Conservation (phyloP, 1,284 basidiomycete species). For the Porogramme epimiltina region DNA sequence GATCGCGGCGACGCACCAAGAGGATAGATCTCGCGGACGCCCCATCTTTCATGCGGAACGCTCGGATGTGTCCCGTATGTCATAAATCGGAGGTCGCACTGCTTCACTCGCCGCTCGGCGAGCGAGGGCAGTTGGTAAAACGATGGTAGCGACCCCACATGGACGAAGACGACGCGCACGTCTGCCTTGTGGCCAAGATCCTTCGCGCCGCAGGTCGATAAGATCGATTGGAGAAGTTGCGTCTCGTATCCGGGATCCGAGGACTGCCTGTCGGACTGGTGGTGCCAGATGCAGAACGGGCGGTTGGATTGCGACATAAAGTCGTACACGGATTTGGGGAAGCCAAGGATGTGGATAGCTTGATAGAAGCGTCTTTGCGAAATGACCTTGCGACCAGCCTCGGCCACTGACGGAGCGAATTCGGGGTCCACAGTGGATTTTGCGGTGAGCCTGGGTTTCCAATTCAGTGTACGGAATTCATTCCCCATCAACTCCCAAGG, state of each 20-base stretch:
- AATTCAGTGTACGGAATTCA: conserved; percentile 23
- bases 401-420: conserved; percentile 5
- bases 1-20: conserved; percentile 48
- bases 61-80: conserved; percentile 64
- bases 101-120: conserved; percentile 43
- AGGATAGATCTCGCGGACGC: conserved; percentile 62
- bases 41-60: conserved; percentile 53
- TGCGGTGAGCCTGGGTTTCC: conserved; percentile 13
- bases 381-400: conserved; percentile 14
- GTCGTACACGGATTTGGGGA: conserved; percentile 44
- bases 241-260: conserved; percentile 44
- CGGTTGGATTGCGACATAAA: conserved; percentile 38
- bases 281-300: conserved; percentile 43
- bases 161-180: conserved; percentile 58
- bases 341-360: conserved; percentile 46
- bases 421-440: conserved; percentile 2
- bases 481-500: conserved; percentile 43
- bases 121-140: conserved; percentile 51
- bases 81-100: conserved; percentile 54
- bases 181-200: conserved; percentile 42
- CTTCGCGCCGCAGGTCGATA: conserved; percentile 43
- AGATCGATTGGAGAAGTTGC: conserved; percentile 41
- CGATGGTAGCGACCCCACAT: conserved; percentile 54
- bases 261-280: conserved; percentile 24
- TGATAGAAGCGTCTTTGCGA: conserved; percentile 37